These are phyloP conservation scores for Plasmodium malariae DNA, from an alignment of 169 alveolate genomes.

Conservation along the genomic window DNA sequence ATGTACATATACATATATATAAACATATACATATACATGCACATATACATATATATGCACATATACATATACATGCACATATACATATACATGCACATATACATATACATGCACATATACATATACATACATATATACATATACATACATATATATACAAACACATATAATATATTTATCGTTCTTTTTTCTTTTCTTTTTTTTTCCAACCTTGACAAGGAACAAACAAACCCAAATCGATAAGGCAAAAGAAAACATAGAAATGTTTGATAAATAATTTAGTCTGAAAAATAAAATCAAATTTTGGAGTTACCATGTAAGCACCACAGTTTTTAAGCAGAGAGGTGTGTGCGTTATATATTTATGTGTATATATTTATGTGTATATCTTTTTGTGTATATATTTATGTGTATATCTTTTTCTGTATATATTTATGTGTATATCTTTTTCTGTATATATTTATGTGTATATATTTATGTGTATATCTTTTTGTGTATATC, in stretches of 20 bases:
- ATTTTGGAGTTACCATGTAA: no score
- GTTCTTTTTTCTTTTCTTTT: background rate
- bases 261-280: constrained; percentile 69
- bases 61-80: background rate
- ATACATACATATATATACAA: background rate
- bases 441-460: background rate
- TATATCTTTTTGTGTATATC: background rate
- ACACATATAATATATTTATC: background rate
- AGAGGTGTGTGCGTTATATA: no score
- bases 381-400: no score
- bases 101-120: constrained; percentile 3
- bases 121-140: background rate
- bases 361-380: no score
- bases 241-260: constrained; percentile 62
- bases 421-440: no score
- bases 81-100: background rate
- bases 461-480: background rate
- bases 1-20: background rate
- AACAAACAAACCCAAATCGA: constrained; percentile 73
- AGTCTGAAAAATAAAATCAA: constrained; percentile 33
- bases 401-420: no score
- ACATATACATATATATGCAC: constrained; percentile 1
- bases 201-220: constrained; percentile 65
- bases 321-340: no score
- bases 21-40: no score